A percentile compares a stretch with the other conserved stretches of the same genome.
Evolutionary conservation across 495 filamentous ascomycete species (phyloP).

Genomic region (Paragyromitra xinjiangensis): DNA sequence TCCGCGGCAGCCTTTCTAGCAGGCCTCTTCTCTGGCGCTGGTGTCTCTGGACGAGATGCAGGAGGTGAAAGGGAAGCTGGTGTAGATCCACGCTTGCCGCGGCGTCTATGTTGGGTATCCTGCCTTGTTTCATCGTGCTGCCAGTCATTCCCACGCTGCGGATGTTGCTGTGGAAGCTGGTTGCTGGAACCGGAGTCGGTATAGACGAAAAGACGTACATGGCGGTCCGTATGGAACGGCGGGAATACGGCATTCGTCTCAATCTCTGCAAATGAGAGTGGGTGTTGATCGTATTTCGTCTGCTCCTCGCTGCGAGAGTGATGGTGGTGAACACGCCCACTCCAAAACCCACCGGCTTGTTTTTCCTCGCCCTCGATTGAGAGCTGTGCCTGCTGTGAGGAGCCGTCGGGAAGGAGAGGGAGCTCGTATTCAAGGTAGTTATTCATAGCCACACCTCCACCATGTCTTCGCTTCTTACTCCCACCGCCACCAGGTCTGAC

Average conservation of each 20-base stretch:
- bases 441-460: constrained; percentile 62
- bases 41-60: constrained; percentile 37
- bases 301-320: constrained; percentile 48
- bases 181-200: constrained; percentile 36
- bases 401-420: constrained; percentile 65
- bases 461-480: constrained; percentile 58
- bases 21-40: constrained; percentile 33
- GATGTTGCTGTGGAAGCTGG: constrained; percentile 35
- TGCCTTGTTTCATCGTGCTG: constrained; percentile 43
- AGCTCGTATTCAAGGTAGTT: constrained; percentile 73
- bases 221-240: constrained; percentile 86
- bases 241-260: constrained; percentile 91
- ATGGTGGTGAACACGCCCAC: constrained; percentile 37
- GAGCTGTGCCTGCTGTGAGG: constrained; percentile 52
- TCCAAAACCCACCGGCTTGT: constrained; percentile 53
- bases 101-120: constrained; percentile 35
- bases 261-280: constrained; percentile 84
- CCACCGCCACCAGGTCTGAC: constrained; percentile 64
- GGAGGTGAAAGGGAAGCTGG: constrained; percentile 34
- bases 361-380: constrained; percentile 56
- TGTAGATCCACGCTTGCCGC: constrained; percentile 19
- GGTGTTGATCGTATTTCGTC: constrained; percentile 49
- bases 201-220: constrained; percentile 76
- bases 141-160: constrained; percentile 37
- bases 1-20: constrained; percentile 1